phyloP scores from a whole-genome alignment of 345 rosid species.

The Limnanthes douglasii region DNA sequence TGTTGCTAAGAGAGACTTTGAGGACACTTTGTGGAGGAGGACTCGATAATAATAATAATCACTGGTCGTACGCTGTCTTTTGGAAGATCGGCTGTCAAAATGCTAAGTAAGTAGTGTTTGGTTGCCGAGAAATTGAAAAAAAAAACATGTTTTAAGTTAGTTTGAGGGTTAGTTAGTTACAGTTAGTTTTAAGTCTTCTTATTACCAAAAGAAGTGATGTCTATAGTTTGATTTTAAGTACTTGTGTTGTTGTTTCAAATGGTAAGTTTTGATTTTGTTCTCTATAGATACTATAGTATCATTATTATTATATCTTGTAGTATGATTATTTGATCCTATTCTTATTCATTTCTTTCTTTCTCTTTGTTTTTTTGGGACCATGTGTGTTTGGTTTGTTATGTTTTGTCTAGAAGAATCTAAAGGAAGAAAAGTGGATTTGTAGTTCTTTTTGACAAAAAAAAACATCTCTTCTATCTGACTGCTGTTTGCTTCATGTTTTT shows the following conservation, averaged over 20 bases:
- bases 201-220: too few relatives aligned
- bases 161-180: too few relatives aligned
- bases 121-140: slow-evolving; percentile 6
- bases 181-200: too few relatives aligned
- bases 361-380: slow-evolving; percentile 35
- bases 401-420: slow-evolving; percentile 44
- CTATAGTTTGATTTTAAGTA: too few relatives aligned
- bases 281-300: too few relatives aligned
- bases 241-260: too few relatives aligned
- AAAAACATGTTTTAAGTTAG: too few relatives aligned
- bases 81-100: slow-evolving; percentile 97
- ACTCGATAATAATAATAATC: too few relatives aligned
- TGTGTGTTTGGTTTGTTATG: slow-evolving; percentile 52
- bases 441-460: slow-evolving; percentile 18
- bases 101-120: slow-evolving; percentile 38
- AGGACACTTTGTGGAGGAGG: slow-evolving; percentile 54
- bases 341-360: slow-evolving; percentile 9
- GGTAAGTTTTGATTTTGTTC: too few relatives aligned
- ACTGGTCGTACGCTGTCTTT: slow-evolving; percentile 87
- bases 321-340: slow-evolving; percentile 9
- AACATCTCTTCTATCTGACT: slow-evolving; percentile 13
- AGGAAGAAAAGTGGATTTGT: slow-evolving; percentile 25
- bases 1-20: slow-evolving; percentile 58
- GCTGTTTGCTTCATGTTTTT: slow-evolving; percentile 11
- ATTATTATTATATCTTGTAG: too few relatives aligned